Base-by-base conservation (phyloP, 768 basidiomycete species). In the Myochromella boudieri region DNA sequence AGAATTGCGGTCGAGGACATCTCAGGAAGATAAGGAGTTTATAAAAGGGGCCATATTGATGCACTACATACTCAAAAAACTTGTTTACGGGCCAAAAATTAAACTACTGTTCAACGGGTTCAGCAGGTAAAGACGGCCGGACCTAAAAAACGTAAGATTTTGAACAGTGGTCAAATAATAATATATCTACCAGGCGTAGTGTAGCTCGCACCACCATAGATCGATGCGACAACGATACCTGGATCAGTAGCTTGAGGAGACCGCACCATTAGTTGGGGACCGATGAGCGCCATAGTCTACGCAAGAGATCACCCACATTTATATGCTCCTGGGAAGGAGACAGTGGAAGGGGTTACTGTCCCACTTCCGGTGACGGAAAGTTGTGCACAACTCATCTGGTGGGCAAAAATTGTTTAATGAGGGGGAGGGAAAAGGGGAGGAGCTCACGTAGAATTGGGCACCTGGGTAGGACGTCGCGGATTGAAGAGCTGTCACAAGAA, bases 371-470 rank as follows among this genome's bases (percentile, higher is more conserved):
- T 31, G 7, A 29, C 38, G 4, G 29, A 27, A 7, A 61, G 31
- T 38, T 62, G 63, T 20, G 60, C 63, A 47, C 61, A 62, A 28
- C 55, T 56, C 61, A 59, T 64, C 59, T 62, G 15, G 24, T 3
- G 9, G 12, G 28, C 20, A 2, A 21, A 33, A 7, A 17, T 32
- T 4, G n/a, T 14, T 32, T 20, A n/a, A 33, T 22, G n/a, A n/a
- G 33, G 7, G 18, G 14, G n/a, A n/a, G 6, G 36, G 17, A 26
- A 15, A 2, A 14, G 44, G 38, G 6, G 34, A 6, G n/a, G 25
- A 6, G 54, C 63, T 52, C 25, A 70, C 71, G 47, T 71, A 75
- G 60, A 75, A 59, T 49, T 75, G 73, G 8, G 73, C 73, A 14
- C 74, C 72, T 10, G 70, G 70, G 54, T 72, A 73, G 15, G 50